These are phyloP conservation scores for Magnolia sinica DNA, from an alignment of 164 flowering plant genomes.

Conservation along the genomic window DNA sequence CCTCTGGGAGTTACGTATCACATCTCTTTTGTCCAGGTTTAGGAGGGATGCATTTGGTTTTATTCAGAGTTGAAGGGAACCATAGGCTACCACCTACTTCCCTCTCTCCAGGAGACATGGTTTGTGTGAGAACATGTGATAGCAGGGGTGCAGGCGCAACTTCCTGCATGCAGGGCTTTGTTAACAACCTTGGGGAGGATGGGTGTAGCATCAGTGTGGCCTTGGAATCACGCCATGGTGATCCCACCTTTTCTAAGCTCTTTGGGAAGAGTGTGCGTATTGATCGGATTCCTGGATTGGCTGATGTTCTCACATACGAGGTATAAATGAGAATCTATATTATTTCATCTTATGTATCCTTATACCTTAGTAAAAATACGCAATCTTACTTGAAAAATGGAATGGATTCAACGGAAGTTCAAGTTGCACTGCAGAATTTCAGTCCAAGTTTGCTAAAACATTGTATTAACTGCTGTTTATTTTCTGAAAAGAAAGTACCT, in stretches of 20 bases:
- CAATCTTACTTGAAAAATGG: neutral
- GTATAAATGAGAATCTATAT: slow-evolving; percentile 29
- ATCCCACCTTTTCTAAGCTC: slow-evolving; percentile 89
- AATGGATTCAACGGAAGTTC: neutral
- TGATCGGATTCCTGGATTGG: slow-evolving; percentile 89
- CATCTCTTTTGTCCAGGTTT: slow-evolving; percentile 37
- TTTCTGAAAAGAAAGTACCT: too few species aligned
- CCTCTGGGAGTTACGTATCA: neutral
- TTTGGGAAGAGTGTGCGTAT: slow-evolving; percentile 85
- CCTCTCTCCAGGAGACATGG: slow-evolving; percentile 96
- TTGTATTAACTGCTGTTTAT: neutral
- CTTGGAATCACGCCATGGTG: slow-evolving; percentile 81
- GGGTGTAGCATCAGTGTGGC: slow-evolving; percentile 85
- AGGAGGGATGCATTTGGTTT: slow-evolving; percentile 91
- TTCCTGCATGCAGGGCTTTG: slow-evolving; percentile 87
- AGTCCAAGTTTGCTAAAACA: neutral
- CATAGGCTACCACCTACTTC: slow-evolving; percentile 87
- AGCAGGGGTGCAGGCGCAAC: slow-evolving; percentile 84
- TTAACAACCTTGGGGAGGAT: slow-evolving; percentile 80
- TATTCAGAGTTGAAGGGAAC: slow-evolving; percentile 75
- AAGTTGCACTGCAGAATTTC: neutral
- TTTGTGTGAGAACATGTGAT: slow-evolving; percentile 82
- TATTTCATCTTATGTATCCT: neutral
- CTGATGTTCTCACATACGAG: slow-evolving; percentile 89
- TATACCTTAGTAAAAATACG: neutral